Evolutionary conservation across 345 rosid species (phyloP).

Genomic region (Brassica incana): DNA sequence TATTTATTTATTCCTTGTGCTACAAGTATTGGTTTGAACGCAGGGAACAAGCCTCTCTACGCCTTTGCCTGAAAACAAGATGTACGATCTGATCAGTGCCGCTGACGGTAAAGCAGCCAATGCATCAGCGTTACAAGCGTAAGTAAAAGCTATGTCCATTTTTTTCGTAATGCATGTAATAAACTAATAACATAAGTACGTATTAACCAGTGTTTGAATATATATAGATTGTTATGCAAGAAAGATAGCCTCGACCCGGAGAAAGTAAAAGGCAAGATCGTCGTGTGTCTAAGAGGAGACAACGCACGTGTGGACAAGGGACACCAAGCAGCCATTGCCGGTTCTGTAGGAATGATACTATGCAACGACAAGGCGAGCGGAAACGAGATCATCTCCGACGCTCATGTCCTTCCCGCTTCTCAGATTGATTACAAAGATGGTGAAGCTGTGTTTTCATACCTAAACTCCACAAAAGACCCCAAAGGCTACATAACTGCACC

Average conservation of each 20-base stretch:
- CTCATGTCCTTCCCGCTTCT: slow-evolving; percentile 66
- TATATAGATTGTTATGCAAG: slow-evolving; percentile 42
- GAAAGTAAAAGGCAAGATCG: slow-evolving; percentile 65
- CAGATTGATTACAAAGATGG: slow-evolving; percentile 61
- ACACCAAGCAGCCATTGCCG: slow-evolving; percentile 42
- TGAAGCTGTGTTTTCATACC: slow-evolving; percentile 43
- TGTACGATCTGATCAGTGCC: slow-evolving; percentile 55
- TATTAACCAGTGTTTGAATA: not conserved
- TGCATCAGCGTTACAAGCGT: slow-evolving; percentile 47
- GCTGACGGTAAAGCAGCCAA: slow-evolving; percentile 44
- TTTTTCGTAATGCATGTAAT: not conserved
- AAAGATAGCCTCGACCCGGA: slow-evolving; percentile 50
- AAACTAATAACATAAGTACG: not conserved
- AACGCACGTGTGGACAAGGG: slow-evolving; percentile 57
- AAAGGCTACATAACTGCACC: slow-evolving; percentile 49
- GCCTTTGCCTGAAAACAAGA: slow-evolving; percentile 40
- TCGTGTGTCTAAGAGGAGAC: slow-evolving; percentile 57
- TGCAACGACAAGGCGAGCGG: slow-evolving; percentile 57
- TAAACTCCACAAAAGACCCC: slow-evolving; percentile 49
- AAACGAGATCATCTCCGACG: slow-evolving; percentile 49
- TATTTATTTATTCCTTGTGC: not conserved
- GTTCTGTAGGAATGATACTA: slow-evolving; percentile 73
- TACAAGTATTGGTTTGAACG: not conserved
- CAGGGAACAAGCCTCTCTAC: slow-evolving; percentile 72
- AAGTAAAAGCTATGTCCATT: slow-evolving; percentile 26